Percentiles rank a stretch among this genome's conserved stretches.
phyloP scores from a whole-genome alignment of 306 rosid genomes.

The Hylodesmum podocarpum region DNA sequence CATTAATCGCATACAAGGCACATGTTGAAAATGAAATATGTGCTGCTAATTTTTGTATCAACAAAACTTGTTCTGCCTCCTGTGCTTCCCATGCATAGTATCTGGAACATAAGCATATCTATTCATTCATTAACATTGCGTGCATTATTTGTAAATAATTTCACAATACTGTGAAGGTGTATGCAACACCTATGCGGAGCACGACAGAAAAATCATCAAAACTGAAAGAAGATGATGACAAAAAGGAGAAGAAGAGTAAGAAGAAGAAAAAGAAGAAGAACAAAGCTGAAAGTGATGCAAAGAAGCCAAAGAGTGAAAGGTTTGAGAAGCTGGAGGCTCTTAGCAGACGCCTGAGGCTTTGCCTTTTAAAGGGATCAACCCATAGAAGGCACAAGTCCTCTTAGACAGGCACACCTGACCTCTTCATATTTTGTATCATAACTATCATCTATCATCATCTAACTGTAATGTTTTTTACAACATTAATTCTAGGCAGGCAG shows the following conservation, averaged over 20 bases:
- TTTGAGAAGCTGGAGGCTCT: conserved; percentile 81
- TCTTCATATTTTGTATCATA: conserved; percentile 18
- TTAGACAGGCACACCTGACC: conserved; percentile 25
- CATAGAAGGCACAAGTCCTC: conserved; percentile 58
- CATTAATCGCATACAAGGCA: neutral
- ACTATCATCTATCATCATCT: conserved; percentile 10
- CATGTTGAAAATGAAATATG: neutral
- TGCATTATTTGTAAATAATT: conserved; percentile 12
- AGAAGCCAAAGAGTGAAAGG: conserved; percentile 67
- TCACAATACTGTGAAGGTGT: conserved; percentile 52
- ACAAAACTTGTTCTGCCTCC: neutral
- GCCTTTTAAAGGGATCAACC: conserved; percentile 67
- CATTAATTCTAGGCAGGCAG: conserved; percentile 1
- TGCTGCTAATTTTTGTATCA: neutral
- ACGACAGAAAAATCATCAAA: conserved; percentile 43
- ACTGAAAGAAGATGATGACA: conserved; percentile 44
- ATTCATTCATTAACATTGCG: neutral
- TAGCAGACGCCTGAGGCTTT: conserved; percentile 73
- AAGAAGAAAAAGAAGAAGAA: conserved; percentile 35
- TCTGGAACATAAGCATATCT: neutral
- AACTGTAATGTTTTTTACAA: conserved; percentile 2
- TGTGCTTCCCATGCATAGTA: neutral
- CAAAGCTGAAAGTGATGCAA: conserved; percentile 39
- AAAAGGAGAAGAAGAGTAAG: conserved; percentile 36
- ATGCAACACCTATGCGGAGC: conserved; percentile 59